Base-by-base conservation (phyloP, 805 yeast species). In the Zygotorulaspora danielsina region DNA sequence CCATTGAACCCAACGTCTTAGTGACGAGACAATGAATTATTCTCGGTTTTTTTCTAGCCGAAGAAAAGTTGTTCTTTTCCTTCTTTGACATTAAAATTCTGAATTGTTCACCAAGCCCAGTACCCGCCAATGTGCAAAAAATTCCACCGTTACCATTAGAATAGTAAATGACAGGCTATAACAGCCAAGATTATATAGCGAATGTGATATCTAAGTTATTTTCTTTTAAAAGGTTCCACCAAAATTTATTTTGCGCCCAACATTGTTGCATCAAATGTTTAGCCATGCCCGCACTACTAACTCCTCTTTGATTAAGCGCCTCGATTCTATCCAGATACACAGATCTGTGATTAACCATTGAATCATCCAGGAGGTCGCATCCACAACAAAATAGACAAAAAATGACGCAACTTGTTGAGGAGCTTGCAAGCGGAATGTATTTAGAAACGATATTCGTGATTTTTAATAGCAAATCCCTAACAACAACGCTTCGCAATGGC, bases 401-500 rank as follows among this genome's bases (percentile, higher is more conserved):
- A 3, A 45, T 37, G n/a, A 49, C 38, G 33, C 55, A 51, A 10
- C 52, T 35, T 5, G 45, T 45, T 2, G 50, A 40, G 11, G 50
- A 41, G 1, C 49, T 36, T 7, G 38, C 42, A 7, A 48, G 21
- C 2, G 50, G 48, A 7, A 53, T 34, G 68, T 48, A 73, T 19
- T 22, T 39, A 19, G 39, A 45, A 3, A 53, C 37, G 6, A 53
- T 19, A 2, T 36, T 25, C 11, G 48, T 49, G 11, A 50, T 45
- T 13, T 27, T 34, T 2, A 33, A 19, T n/a, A 46, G 27, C 9
- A 42, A n/a, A 20, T 64, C 24, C 32, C 53, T 81, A 10, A 80
- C 70, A 1, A 77, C 38, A 2, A 54, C 48, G 12, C 81, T 73
- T 3, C 61, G 58, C 22, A 72, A 55, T 0, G 81, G 75, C 2